A percentile compares a stretch with the other conserved stretches of the same genome.
These are phyloP conservation scores for Ganoderma boninense DNA, from an alignment of 1,284 basidiomycete genomes.

Conservation along the genomic window DNA sequence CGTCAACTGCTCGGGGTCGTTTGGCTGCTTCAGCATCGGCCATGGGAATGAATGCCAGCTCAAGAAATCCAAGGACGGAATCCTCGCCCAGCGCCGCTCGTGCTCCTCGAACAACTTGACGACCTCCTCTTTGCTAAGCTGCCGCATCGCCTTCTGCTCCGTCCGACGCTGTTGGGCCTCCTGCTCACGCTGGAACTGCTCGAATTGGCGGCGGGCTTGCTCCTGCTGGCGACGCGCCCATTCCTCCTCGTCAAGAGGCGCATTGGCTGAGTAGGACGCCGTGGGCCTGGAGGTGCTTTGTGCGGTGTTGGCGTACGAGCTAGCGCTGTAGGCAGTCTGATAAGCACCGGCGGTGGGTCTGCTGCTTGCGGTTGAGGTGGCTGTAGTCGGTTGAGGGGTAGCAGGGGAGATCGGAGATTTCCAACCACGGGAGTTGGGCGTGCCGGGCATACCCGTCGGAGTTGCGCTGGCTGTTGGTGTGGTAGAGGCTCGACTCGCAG, in stretches of 20 bases:
- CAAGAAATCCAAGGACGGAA: slow-evolving; percentile 46
- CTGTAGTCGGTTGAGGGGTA: slow-evolving; percentile 32
- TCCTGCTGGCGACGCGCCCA: slow-evolving; percentile 66
- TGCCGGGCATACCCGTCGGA: slow-evolving; percentile 28
- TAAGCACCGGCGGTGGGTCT: slow-evolving; percentile 30
- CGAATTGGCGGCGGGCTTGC: slow-evolving; percentile 61
- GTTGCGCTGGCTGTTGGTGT: slow-evolving; percentile 34
- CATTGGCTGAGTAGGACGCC: slow-evolving; percentile 22
- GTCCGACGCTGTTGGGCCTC: slow-evolving; percentile 49
- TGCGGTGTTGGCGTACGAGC: slow-evolving; percentile 17
- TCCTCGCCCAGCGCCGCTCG: slow-evolving; percentile 63
- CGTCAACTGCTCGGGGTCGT: slow-evolving; percentile 65
- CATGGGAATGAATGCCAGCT: slow-evolving; percentile 74
- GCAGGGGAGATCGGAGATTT: slow-evolving; percentile 30
- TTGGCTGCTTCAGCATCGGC: slow-evolving; percentile 69
- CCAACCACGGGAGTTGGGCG: slow-evolving; percentile 30
- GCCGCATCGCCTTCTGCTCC: slow-evolving; percentile 53
- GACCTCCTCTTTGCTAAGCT: slow-evolving; percentile 62
- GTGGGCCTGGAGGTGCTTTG: slow-evolving; percentile 15
- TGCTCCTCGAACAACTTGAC: slow-evolving; percentile 61
- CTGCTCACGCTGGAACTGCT: slow-evolving; percentile 66
- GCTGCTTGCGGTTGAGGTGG: slow-evolving; percentile 30
- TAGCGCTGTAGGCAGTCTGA: slow-evolving; percentile 24
- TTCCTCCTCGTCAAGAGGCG: slow-evolving; percentile 51
- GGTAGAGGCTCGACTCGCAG: slow-evolving; percentile 36